Evolutionary conservation across 1,284 basidiomycete genomes (phyloP), one percentile per base, ranked within the genome.

Genomic region (Microbotryum intermedium): DNA sequence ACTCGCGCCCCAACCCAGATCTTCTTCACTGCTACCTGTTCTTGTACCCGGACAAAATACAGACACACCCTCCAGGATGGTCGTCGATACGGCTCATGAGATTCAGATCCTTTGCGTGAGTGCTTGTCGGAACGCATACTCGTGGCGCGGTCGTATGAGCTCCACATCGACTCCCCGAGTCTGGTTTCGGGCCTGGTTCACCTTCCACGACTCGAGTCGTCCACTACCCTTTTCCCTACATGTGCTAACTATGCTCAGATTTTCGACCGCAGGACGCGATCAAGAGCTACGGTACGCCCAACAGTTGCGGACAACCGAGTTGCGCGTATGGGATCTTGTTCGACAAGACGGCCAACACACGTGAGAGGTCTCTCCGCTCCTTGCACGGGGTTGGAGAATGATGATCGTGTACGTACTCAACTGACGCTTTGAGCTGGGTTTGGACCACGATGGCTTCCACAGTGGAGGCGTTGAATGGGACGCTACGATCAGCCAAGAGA

Each of bases 391-490:
- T n/a, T n/a, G n/a, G n/a, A n/a, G n/a, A n/a, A n/a, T n/a, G n/a
- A n/a, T n/a, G n/a, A n/a, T n/a, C n/a, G n/a, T n/a, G n/a, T n/a
- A n/a, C n/a, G n/a, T n/a, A n/a, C n/a, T n/a, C n/a, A n/a, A n/a
- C n/a, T n/a, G n/a, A n/a, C n/a, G n/a, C n/a, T n/a, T n/a, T n/a
- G n/a, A n/a, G n/a, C n/a, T n/a, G n/a, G n/a, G n/a, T n/a, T n/a
- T n/a, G n/a, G n/a, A n/a, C n/a, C n/a, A n/a, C n/a, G n/a, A n/a
- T n/a, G n/a, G n/a, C n/a, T n/a, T n/a, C n/a, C 21, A 29, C 54
- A 67, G 63, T 67, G 10, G 66, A 67, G 50, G 66, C 66, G 5
- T 47, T 67, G 20, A 67, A 67, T 39, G 66, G 66, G 5, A 67
- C 66, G 0, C 39, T 67, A 13, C 30, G 66, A 13, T 55, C 66